Conservation (phyloP, 2,329 filamentous ascomycete species). For the Reticulascus tulasneorum region DNA sequence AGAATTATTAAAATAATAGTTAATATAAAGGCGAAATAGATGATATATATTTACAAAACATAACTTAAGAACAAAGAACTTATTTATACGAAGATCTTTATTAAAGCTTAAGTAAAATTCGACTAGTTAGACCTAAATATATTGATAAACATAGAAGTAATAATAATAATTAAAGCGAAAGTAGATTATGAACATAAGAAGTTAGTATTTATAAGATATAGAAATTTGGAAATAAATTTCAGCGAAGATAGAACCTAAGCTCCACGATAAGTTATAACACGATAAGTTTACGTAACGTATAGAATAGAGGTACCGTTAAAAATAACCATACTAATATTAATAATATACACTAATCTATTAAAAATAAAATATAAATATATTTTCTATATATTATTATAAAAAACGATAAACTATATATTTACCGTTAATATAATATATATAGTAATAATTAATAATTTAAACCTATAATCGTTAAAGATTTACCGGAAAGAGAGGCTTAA, state of each 20-base stretch:
- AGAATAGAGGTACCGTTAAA: background rate
- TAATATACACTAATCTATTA: background rate
- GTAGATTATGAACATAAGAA: background rate
- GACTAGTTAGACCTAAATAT: too few species aligned
- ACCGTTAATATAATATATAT: background rate
- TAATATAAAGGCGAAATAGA: too few species aligned
- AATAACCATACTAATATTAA: too few species aligned
- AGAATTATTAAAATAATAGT: too few species aligned
- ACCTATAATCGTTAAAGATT: background rate
- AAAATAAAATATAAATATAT: background rate
- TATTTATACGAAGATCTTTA: too few species aligned
- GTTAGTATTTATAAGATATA: too few species aligned
- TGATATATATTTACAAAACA: too few species aligned
- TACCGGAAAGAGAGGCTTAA: background rate
- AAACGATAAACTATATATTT: background rate
- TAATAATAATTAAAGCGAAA: background rate
- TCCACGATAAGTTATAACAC: background rate
- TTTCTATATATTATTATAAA: background rate
- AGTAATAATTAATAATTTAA: conserved; percentile 1
- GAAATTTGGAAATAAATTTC: too few species aligned
- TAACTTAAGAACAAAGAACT: too few species aligned
- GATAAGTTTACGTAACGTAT: background rate
- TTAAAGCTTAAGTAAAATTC: too few species aligned
- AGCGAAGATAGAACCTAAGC: too few species aligned
- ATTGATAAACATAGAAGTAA: too few species aligned